Conservation (phyloP, 805 yeast species). For the Zygoascus flipseniorum region DNA sequence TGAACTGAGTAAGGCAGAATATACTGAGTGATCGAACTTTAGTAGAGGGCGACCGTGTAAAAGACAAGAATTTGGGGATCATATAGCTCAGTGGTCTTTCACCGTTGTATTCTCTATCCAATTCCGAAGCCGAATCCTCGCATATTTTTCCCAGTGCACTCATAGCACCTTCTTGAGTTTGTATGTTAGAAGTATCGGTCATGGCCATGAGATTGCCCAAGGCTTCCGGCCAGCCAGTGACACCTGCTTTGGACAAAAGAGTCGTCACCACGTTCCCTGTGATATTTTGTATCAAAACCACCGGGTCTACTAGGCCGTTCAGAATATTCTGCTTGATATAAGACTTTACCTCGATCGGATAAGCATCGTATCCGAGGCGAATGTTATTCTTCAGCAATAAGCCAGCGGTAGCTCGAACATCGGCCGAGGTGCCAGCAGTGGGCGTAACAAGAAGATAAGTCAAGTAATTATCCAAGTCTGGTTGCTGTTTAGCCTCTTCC, state of each 20-base stretch:
- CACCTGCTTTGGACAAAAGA: conserved; percentile 59
- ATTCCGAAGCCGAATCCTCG: conserved; percentile 67
- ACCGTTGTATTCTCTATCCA: conserved; percentile 59
- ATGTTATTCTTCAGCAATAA: conserved; percentile 71
- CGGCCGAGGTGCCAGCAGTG: conserved; percentile 36
- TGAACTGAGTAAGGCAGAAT: conserved; percentile 67
- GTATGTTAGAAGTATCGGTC: conserved; percentile 40
- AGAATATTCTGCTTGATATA: conserved; percentile 39
- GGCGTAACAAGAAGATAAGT: conserved; percentile 57
- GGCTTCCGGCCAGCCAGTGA: conserved; percentile 63
- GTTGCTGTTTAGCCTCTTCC: conserved; percentile 56
- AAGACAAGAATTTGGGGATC: conserved; percentile 54
- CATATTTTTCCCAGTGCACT: conserved; percentile 79
- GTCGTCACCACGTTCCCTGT: conserved; percentile 88
- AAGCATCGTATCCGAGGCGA: conserved; percentile 28
- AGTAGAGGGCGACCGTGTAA: conserved; percentile 34
- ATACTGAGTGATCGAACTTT: conserved; percentile 55
- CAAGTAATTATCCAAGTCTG: conserved; percentile 76
- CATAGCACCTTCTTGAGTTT: conserved; percentile 65
- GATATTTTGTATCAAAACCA: conserved; percentile 67
- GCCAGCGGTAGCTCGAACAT: conserved; percentile 83
- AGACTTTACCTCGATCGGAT: conserved; percentile 31
- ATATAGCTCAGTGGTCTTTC: conserved; percentile 60
- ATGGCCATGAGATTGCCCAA: conserved; percentile 61
- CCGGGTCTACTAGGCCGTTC: conserved; percentile 43